Percentiles rank a stretch among this genome's conserved stretches.
Conservation (phyloP, 306 rosid genomes). For the Leucaena leucocephala region DNA sequence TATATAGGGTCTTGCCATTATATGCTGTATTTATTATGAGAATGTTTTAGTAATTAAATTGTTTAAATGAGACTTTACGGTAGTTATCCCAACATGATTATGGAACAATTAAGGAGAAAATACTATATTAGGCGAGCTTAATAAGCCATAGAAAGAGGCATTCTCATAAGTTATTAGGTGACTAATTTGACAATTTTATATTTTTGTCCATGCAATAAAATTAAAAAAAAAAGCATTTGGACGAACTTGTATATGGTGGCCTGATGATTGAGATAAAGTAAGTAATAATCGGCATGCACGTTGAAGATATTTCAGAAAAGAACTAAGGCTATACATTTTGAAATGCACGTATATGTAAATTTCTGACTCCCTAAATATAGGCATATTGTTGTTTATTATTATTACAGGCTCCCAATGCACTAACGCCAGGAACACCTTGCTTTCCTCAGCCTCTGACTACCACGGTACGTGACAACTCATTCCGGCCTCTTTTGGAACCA, state of each 20-base stretch:
- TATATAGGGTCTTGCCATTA: no score
- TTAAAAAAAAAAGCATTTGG: no score
- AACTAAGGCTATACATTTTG: slow-evolving; percentile 1
- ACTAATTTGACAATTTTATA: no score
- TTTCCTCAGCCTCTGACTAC: slow-evolving; percentile 65
- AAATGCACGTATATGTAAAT: background rate
- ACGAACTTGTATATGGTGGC: background rate
- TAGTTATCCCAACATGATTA: no score
- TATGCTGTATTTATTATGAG: no score
- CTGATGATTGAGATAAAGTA: background rate
- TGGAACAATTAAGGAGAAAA: background rate
- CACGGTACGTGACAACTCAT: slow-evolving; percentile 41
- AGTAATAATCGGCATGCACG: background rate
- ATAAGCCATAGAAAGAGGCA: background rate
- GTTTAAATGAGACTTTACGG: no score
- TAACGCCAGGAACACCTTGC: slow-evolving; percentile 64
- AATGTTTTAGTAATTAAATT: no score
- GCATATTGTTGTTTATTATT: background rate
- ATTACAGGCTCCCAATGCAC: slow-evolving; percentile 57
- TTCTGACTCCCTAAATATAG: background rate
- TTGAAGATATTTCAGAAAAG: background rate
- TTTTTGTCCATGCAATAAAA: no score
- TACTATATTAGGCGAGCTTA: background rate
- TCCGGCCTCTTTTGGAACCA: slow-evolving; percentile 49
- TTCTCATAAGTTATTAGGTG: no score